A percentile compares a stretch with the other conserved stretches of the same genome.
These are phyloP conservation scores for Aspergillaceae sp. DNA, from an alignment of 2,329 filamentous ascomycete genomes.

Conservation along the genomic window DNA sequence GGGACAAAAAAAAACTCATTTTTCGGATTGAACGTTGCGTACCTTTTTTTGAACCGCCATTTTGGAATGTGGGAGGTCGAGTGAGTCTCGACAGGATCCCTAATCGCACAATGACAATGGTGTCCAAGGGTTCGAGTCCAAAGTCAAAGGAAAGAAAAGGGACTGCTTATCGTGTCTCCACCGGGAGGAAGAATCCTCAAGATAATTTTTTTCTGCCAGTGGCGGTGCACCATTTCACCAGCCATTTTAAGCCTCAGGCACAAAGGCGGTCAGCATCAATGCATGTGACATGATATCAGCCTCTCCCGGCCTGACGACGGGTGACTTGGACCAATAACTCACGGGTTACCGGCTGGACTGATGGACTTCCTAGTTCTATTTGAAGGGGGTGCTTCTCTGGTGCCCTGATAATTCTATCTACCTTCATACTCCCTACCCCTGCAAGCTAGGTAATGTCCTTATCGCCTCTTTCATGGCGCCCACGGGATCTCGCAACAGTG, in stretches of 20 bases:
- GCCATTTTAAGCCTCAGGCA: constrained; percentile 18
- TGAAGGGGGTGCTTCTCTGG: constrained; percentile 4
- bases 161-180: constrained; percentile 17
- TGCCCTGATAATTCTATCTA: not conserved
- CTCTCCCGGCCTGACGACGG: constrained; percentile 4
- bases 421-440: not conserved
- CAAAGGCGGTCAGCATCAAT: constrained; percentile 12
- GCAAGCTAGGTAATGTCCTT: constrained; percentile 26
- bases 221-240: constrained; percentile 9
- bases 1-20: not conserved
- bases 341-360: constrained; percentile 3
- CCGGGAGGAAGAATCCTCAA: constrained; percentile 3
- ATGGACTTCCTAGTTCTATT: constrained; percentile 1
- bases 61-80: constrained; percentile 18
- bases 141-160: constrained; percentile 13
- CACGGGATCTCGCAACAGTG: constrained; percentile 37
- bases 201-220: constrained; percentile 6
- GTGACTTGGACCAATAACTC: constrained; percentile 1
- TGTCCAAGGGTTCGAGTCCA: constrained; percentile 6
- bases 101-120: constrained; percentile 6
- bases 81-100: constrained; percentile 15
- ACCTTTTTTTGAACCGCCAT: constrained; percentile 98
- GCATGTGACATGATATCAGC: constrained; percentile 30
- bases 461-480: constrained; percentile 26
- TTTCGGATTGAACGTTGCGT: constrained; percentile 8